These are phyloP conservation scores for Theobroma cacao DNA, from an alignment of 345 rosid species.

Conservation along the genomic window DNA sequence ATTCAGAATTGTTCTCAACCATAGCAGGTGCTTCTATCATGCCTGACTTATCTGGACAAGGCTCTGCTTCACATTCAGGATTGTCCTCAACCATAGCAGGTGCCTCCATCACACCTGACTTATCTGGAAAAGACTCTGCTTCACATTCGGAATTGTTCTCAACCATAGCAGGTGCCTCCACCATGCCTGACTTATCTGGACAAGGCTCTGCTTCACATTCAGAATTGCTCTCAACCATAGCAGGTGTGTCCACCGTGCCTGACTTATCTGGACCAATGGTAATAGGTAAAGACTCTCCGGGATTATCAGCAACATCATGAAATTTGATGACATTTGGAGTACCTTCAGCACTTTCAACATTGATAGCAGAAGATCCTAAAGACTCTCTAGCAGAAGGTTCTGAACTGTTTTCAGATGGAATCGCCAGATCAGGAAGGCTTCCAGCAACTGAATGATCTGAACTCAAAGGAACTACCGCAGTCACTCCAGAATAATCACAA, in stretches of 20 bases:
- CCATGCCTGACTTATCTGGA: neutral
- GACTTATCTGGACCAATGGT: neutral
- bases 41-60: neutral
- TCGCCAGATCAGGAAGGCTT: conserved; percentile 11
- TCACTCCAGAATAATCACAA: conserved; percentile 18
- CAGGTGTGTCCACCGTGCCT: neutral
- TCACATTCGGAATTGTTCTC: neutral
- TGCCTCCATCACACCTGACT: neutral
- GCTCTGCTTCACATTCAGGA: neutral
- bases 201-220: neutral
- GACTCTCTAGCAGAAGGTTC: conserved; percentile 8
- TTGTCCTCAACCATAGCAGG: neutral
- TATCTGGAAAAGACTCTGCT: neutral
- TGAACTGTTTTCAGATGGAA: conserved; percentile 10
- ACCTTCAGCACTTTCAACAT: neutral
- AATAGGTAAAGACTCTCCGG: conserved; percentile 2
- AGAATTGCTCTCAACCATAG: neutral
- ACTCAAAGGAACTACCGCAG: conserved; percentile 9
- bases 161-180: neutral
- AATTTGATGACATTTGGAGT: neutral
- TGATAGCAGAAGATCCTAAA: neutral
- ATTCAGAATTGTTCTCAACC: too few relatives aligned
- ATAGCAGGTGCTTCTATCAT: too few relatives aligned
- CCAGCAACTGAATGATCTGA: conserved; percentile 13
- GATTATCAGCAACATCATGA: conserved; percentile 10